phyloP scores from a whole-genome alignment of 106 monocot species.

The Phalaenopsis equestris region DNA sequence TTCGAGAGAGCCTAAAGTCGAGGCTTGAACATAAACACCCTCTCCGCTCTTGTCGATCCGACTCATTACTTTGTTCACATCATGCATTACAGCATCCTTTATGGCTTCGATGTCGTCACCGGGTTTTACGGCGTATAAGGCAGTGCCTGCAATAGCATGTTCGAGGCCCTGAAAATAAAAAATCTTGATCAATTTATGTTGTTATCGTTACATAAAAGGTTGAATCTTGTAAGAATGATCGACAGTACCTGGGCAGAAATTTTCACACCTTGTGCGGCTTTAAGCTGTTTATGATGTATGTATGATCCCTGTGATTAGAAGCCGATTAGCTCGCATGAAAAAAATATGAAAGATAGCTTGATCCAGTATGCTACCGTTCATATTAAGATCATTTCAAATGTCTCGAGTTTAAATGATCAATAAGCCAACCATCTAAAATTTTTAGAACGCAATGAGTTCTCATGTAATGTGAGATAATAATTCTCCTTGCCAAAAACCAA shows the following conservation, averaged over 20 bases:
- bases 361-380: background rate
- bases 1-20: constrained; percentile 95
- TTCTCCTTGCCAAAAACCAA: background rate
- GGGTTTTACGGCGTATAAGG: constrained; percentile 73
- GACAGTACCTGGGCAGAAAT: constrained; percentile 69
- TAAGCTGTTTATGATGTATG: constrained; percentile 82
- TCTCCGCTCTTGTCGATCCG: constrained; percentile 90
- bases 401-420: background rate
- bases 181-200: background rate
- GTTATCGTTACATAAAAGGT: background rate
- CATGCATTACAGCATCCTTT: constrained; percentile 74
- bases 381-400: background rate
- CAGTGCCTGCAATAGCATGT: constrained; percentile 31
- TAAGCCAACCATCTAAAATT: background rate
- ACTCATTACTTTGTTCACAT: constrained; percentile 76
- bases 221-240: background rate
- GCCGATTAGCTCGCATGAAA: background rate
- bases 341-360: background rate
- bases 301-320: constrained; percentile 58
- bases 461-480: background rate
- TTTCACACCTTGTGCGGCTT: constrained; percentile 84
- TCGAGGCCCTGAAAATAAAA: constrained; percentile 21
- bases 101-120: constrained; percentile 67
- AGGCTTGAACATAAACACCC: constrained; percentile 98
- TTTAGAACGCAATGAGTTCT: background rate